Conservation (phyloP, 2,329 filamentous ascomycete genomes). For the Trichophyton schoenleinii region DNA sequence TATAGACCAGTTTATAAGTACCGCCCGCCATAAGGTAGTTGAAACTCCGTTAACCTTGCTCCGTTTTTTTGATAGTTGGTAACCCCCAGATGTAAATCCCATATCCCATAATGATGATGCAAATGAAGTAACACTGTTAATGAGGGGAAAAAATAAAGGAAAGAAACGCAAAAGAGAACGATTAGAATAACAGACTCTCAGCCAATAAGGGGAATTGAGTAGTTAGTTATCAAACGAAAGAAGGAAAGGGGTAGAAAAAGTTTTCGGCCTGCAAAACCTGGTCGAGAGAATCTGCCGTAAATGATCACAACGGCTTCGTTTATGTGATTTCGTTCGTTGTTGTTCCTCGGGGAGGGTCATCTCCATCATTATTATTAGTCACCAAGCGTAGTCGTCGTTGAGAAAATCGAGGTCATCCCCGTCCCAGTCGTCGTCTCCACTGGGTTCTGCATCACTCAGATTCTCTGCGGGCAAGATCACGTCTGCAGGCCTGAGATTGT, state of each 20-base stretch:
- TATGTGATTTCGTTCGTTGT: slow-evolving; percentile 5
- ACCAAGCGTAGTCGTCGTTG: slow-evolving; percentile 21
- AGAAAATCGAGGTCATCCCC: slow-evolving; percentile 34
- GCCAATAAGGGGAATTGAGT: slow-evolving; percentile 12
- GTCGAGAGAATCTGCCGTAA: not conserved
- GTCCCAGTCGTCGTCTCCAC: slow-evolving; percentile 52
- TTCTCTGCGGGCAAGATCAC: slow-evolving; percentile 46
- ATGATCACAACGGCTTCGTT: not conserved
- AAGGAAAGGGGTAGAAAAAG: not conserved
- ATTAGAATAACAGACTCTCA: no score
- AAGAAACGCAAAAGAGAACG: no score
- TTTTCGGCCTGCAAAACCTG: not conserved
- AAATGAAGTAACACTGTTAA: no score
- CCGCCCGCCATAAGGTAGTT: no score
- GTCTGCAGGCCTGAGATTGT: slow-evolving; percentile 49
- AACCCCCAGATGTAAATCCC: no score
- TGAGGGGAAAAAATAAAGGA: no score
- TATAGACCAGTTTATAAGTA: no score
- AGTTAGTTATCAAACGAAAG: slow-evolving; percentile 12
- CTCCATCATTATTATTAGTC: not conserved
- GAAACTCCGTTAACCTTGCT: no score
- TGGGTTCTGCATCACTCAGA: slow-evolving; percentile 48
- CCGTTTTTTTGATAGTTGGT: no score
- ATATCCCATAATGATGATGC: no score
- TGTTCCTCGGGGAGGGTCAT: not conserved